These are phyloP conservation scores for Hymenoscyphus occultus DNA, from an alignment of 2,329 filamentous ascomycete species.

Conservation along the genomic window DNA sequence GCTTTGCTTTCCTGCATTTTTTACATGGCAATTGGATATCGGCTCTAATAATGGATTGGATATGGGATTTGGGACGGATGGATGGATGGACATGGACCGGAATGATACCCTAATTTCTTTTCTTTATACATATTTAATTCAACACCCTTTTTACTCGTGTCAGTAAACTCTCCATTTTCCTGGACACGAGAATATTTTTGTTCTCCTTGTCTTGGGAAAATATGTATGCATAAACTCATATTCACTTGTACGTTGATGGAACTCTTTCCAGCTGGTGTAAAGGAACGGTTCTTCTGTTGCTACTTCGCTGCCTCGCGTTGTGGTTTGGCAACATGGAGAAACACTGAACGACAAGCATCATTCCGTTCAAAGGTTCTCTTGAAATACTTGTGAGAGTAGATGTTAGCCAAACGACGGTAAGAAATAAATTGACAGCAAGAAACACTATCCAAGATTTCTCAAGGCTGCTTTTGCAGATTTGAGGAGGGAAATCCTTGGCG, in stretches of 20 bases:
- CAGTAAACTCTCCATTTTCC: background rate
- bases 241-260: no score
- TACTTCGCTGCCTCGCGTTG: no score
- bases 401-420: background rate
- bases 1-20: background rate
- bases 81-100: background rate
- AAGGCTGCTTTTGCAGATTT: no score
- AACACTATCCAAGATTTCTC: background rate
- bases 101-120: slow-evolving; percentile 3
- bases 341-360: no score
- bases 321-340: no score
- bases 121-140: background rate
- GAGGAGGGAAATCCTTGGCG: no score
- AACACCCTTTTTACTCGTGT: background rate
- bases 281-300: no score
- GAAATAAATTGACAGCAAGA: background rate
- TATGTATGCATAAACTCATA: no score
- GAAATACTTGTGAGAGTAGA: background rate
- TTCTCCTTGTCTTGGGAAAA: no score
- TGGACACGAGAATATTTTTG: background rate
- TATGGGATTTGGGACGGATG: background rate
- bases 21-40: background rate
- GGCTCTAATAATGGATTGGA: background rate
- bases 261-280: no score
- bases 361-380: no score